Evolutionary conservation across 495 filamentous ascomycete genomes (phyloP).

Genomic region (Penicillium nucicola): DNA sequence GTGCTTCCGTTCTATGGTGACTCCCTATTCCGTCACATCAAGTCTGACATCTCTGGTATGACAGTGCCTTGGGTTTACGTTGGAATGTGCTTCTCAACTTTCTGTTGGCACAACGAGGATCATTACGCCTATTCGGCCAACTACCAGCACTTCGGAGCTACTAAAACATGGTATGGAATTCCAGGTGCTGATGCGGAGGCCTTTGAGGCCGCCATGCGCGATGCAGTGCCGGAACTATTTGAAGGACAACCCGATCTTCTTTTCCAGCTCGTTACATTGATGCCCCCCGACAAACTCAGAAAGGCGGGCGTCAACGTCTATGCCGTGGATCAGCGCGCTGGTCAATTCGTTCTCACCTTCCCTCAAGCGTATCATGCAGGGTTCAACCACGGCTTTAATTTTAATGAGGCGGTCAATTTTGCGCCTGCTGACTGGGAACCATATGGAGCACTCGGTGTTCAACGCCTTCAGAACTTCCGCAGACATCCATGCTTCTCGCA

Average conservation of each 20-base stretch:
- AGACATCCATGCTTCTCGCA: constrained; percentile 96
- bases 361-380: constrained; percentile 90
- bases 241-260: constrained; percentile 95
- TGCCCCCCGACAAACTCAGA: constrained; percentile 90
- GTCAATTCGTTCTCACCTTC: constrained; percentile 94
- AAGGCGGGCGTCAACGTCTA: constrained; percentile 93
- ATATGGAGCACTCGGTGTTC: constrained; percentile 81
- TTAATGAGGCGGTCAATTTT: constrained; percentile 99
- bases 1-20: constrained; percentile 87
- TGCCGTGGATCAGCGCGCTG: constrained; percentile 89
- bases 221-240: constrained; percentile 93
- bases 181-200: constrained; percentile 89
- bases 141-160: constrained; percentile 97
- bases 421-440: constrained; percentile 97
- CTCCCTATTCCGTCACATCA: constrained; percentile 94
- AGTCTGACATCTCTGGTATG: constrained; percentile 99
- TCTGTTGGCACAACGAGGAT: constrained; percentile 99
- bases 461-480: constrained; percentile 82
- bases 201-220: constrained; percentile 92
- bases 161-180: constrained; percentile 99
- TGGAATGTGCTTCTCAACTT: constrained; percentile 99
- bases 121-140: constrained; percentile 98
- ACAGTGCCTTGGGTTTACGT: constrained; percentile 99
- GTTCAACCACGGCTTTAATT: constrained; percentile 97
- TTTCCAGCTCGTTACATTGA: constrained; percentile 93